Percentiles rank a stretch among this genome's conserved stretches.
phyloP scores from a whole-genome alignment of 2,329 filamentous ascomycete species.

The Hyphodiscus sp. region DNA sequence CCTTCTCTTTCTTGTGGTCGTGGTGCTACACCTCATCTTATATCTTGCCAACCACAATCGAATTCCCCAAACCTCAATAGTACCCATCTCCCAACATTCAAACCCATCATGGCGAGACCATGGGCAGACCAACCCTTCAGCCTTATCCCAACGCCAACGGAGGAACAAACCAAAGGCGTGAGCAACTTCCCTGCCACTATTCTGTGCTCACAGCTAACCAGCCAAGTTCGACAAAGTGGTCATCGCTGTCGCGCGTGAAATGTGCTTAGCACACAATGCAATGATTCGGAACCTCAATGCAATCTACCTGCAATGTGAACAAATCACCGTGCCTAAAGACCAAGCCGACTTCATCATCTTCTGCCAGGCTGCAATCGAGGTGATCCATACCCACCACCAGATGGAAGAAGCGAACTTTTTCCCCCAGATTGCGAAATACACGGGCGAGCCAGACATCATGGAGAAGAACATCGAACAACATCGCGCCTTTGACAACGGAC shows the following conservation, averaged over 20 bases:
- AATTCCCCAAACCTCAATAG: not conserved
- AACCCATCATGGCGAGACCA: slow-evolving; percentile 5
- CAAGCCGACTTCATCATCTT: not conserved
- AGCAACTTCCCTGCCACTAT: not conserved
- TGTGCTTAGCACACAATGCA: not conserved
- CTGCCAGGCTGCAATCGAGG: not conserved
- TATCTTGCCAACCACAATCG: not conserved
- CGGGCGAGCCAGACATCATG: slow-evolving; percentile 35
- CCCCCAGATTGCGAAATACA: slow-evolving; percentile 31
- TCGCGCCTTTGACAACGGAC: slow-evolving; percentile 32
- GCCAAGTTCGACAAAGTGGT: slow-evolving; percentile 1
- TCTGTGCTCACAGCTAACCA: not conserved
- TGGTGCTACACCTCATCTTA: not conserved
- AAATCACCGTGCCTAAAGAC: not conserved
- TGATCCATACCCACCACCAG: slow-evolving; percentile 34
- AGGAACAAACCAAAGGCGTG: not conserved
- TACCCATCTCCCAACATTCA: not conserved
- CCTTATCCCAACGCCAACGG: slow-evolving; percentile 6
- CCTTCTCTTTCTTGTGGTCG: not conserved
- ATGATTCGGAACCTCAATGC: not conserved
- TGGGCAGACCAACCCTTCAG: slow-evolving; percentile 13
- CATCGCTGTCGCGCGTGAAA: slow-evolving; percentile 25
- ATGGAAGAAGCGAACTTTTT: slow-evolving; percentile 36
- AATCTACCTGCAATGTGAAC: not conserved
- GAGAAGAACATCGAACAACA: slow-evolving; percentile 37